phyloP scores from a whole-genome alignment of 2,329 filamentous ascomycete species.

The Fusarium palustre region DNA sequence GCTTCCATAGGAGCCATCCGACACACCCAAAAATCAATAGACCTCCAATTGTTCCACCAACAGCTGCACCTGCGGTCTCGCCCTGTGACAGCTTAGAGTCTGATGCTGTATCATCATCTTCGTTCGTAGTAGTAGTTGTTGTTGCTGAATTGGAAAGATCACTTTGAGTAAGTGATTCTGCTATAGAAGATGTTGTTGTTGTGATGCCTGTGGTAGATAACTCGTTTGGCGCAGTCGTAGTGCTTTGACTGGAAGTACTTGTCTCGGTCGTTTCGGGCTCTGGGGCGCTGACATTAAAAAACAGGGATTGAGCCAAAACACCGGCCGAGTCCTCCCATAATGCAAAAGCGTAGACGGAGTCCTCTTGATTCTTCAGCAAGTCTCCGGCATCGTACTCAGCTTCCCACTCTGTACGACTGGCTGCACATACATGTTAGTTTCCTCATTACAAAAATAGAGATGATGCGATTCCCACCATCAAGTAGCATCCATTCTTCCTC shows the following conservation, averaged over 20 bases:
- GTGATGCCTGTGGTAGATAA: neutral
- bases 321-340: no score
- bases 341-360: neutral
- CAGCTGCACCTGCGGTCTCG: neutral
- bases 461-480: neutral
- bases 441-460: no score
- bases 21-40: neutral
- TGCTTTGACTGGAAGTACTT: no score
- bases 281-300: neutral
- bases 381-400: neutral
- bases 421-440: neutral
- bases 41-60: neutral
- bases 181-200: neutral
- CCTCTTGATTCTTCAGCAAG: neutral
- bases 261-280: neutral
- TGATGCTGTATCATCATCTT: neutral
- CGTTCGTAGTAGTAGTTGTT: neutral
- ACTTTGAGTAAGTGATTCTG: neutral
- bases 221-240: neutral
- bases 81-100: fast-evolving
- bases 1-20: neutral
- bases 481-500: neutral
- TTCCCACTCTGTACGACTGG: neutral
- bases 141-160: fast-evolving
- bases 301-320: neutral